Base-by-base conservation (phyloP, 2,329 filamentous ascomycete genomes). In the Ceratocystis harringtonii region DNA sequence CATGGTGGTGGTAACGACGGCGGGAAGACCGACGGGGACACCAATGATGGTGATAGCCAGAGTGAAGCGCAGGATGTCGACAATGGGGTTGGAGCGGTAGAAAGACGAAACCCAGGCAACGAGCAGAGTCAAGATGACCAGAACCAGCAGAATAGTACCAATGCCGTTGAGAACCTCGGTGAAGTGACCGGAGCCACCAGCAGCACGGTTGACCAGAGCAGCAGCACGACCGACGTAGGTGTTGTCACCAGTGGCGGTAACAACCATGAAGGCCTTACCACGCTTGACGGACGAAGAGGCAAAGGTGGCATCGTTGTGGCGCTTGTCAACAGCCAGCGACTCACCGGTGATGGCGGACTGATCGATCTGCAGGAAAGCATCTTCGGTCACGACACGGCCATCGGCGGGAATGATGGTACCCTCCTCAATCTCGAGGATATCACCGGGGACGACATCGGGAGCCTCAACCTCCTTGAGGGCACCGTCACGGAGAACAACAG, bases 1-100 rank as follows among this genome's bases (percentile, higher is more conserved):
- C 90, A 95, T 94, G 74, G 90, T 95, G 71, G 90, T 95, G 72
- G 91, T 95, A 68, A 95, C 90, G 78, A 95, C 90, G 71, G 89
- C 90, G 68, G 90, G 90, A 70, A 95, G 89, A 86, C 90, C 90
- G 77, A 95, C 90, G 65, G 90, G 90, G 30, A 95, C 90, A 82
- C 90, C 90, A 68, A 95, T 89, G 70, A 95, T 92, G 71, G 89
- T 94, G 71, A 95, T 92, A 70, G 88, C 90, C 57, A 95, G 81
- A 65, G 90, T 94, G 78, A 90, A 94, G 70, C 88, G 81, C 61
- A 95, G 84, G 68, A 95, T 95, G 5, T 77, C 76, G 69, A 92
- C 85, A 69, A 94, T 95, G 67, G 74, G 75, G 76, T 92, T 92
- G 72, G 88, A 92, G 68, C 90, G 87, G 79, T 95, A 95, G 80